Evolutionary conservation across 1,139 yeast genomes (phyloP).

Genomic region (Diutina siamensis): DNA sequence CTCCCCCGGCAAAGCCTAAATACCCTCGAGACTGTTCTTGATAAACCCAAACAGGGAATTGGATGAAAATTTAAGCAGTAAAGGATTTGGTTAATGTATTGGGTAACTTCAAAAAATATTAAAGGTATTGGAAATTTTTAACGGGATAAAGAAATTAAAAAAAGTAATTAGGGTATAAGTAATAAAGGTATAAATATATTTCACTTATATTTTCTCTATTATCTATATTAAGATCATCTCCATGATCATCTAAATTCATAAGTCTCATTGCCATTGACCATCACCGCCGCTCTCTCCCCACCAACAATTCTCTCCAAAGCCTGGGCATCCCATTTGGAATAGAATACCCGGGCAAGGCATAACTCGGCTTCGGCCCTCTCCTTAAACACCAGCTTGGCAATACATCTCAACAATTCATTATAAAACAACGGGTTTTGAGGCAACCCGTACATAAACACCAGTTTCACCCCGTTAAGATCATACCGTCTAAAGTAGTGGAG

Average conservation of each 20-base stretch:
- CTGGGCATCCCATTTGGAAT: constrained; percentile 72
- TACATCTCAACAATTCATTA: constrained; percentile 52
- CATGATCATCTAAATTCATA: constrained; percentile 48
- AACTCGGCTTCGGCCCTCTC: constrained; percentile 45
- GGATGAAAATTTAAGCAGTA: too few species aligned
- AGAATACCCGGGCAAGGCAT: constrained; percentile 55
- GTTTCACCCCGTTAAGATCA: constrained; percentile 79
- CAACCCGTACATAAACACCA: constrained; percentile 67
- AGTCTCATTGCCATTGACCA: constrained; percentile 63
- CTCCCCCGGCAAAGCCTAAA: too few species aligned
- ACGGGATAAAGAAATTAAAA: too few species aligned
- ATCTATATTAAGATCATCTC: neutral
- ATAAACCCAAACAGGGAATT: too few species aligned
- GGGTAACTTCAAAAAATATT: too few species aligned
- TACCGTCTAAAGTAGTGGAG: constrained; percentile 83
- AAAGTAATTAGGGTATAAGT: too few species aligned
- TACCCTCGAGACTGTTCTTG: too few species aligned
- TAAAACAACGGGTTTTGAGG: constrained; percentile 84
- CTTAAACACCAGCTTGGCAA: constrained; percentile 38
- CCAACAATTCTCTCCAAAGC: constrained; percentile 82
- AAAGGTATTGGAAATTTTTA: too few species aligned
- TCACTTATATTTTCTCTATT: neutral
- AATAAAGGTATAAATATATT: too few species aligned
- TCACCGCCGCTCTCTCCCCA: constrained; percentile 54
- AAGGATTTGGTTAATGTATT: too few species aligned